A percentile compares a stretch with the other conserved stretches of the same genome.
These are phyloP conservation scores for Boletus reticuloceps DNA, from an alignment of 768 basidiomycete genomes.

Conservation along the genomic window DNA sequence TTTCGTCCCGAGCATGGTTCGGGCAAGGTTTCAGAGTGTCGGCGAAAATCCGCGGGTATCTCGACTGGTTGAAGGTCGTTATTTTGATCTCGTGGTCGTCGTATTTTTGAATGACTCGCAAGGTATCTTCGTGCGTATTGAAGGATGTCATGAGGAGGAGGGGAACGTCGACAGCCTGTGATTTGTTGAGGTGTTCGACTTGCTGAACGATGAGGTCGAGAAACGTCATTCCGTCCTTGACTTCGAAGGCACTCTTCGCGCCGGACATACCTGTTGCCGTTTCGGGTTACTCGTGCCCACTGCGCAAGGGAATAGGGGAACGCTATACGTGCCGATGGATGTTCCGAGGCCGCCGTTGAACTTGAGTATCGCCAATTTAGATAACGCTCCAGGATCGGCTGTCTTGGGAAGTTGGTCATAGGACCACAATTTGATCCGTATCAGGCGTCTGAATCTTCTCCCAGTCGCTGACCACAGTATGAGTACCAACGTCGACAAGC, in stretches of 20 bases:
- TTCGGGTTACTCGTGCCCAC: not conserved
- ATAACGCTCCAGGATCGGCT: conserved; percentile 62
- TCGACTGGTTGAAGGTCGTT: conserved; percentile 83
- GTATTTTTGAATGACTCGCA: conserved; percentile 96
- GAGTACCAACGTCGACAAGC: conserved; percentile 3
- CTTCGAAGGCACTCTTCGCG: conserved; percentile 92
- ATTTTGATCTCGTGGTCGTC: conserved; percentile 93
- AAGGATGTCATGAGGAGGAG: conserved; percentile 99
- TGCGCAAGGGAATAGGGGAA: not conserved
- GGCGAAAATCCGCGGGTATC: conserved; percentile 70
- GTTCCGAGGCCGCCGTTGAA: conserved; percentile 93
- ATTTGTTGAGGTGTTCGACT: conserved; percentile 64
- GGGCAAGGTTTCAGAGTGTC: conserved; percentile 86
- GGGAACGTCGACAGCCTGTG: conserved; percentile 84
- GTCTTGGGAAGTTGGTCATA: conserved; percentile 69
- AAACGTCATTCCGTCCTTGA: conserved; percentile 98
- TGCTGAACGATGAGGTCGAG: conserved; percentile 92
- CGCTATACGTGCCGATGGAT: conserved; percentile 66
- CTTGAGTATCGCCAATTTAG: conserved; percentile 94
- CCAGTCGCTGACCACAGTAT: conserved; percentile 63
- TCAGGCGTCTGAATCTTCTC: conserved; percentile 86
- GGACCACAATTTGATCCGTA: conserved; percentile 79
- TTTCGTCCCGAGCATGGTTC: conserved; percentile 74
- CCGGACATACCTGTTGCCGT: conserved; percentile 62
- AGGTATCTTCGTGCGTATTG: conserved; percentile 96